Evolutionary conservation across 345 rosid species (phyloP).

Genomic region (Populus ilicifolia): DNA sequence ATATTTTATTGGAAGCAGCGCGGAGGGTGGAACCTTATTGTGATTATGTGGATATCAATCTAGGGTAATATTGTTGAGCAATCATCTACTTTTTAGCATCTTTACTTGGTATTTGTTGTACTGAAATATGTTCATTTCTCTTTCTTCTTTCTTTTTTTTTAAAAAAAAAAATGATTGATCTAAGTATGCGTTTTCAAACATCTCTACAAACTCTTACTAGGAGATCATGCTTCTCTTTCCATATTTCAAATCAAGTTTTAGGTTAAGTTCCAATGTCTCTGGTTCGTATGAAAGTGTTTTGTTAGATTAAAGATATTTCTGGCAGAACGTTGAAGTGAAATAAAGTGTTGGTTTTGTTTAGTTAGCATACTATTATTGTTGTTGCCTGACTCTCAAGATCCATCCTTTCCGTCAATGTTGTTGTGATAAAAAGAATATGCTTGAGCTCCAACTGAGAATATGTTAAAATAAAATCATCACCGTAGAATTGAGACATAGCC

Average conservation of each 20-base stretch:
- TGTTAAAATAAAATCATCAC: too few relatives aligned
- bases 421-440: background rate
- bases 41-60: conserved; percentile 90
- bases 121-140: background rate
- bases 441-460: background rate
- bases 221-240: too few relatives aligned
- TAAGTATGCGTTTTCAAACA: too few relatives aligned
- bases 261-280: background rate
- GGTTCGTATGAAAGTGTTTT: background rate
- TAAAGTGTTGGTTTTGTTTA: background rate
- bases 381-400: too few relatives aligned
- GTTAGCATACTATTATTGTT: too few relatives aligned
- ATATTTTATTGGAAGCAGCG: conserved; percentile 71
- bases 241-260: background rate
- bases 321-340: background rate
- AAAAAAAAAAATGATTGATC: too few relatives aligned
- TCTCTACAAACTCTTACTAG: too few relatives aligned
- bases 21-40: conserved; percentile 68
- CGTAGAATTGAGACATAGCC: too few relatives aligned
- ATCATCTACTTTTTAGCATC: background rate
- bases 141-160: too few relatives aligned
- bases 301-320: background rate
- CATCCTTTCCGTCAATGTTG: too few relatives aligned
- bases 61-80: conserved; percentile 50
- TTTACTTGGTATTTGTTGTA: background rate